Evolutionary conservation across 2,329 filamentous ascomycete genomes (phyloP).

Genomic region (Colletotrichum lentis): DNA sequence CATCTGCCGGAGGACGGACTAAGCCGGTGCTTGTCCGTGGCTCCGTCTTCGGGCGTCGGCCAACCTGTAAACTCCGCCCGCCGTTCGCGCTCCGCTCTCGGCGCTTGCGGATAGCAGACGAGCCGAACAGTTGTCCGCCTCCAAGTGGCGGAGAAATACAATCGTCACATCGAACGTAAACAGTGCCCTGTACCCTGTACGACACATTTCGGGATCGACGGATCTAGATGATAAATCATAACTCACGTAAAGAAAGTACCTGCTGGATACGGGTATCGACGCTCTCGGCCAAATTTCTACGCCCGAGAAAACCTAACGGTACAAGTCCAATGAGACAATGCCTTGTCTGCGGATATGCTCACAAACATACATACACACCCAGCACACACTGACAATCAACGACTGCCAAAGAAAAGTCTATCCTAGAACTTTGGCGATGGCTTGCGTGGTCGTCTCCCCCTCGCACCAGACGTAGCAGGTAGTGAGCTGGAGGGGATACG

Average conservation of each 20-base stretch:
- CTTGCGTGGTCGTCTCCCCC: conserved; percentile 10
- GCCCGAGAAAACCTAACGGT: background rate
- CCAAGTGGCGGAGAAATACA: background rate
- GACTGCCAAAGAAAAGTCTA: background rate
- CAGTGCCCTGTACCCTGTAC: background rate
- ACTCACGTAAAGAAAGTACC: background rate
- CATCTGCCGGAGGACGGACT: background rate
- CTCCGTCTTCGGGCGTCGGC: background rate
- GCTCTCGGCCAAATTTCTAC: background rate
- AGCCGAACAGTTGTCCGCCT: background rate
- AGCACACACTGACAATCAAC: background rate
- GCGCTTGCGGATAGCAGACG: background rate
- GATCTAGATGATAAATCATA: background rate
- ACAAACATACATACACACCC: background rate
- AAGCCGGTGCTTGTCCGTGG: background rate
- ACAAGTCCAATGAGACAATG: background rate
- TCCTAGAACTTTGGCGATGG: conserved; percentile 18
- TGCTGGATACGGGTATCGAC: conserved; percentile 18
- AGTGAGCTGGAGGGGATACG: conserved; percentile 8
- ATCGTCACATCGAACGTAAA: background rate
- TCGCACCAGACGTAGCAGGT: conserved; percentile 9
- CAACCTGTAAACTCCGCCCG: background rate
- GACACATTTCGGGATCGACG: background rate
- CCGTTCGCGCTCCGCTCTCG: background rate
- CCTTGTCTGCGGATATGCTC: background rate